Conservation (phyloP, 2,329 filamentous ascomycete genomes). For the Coniochaeta hoffmannii region DNA sequence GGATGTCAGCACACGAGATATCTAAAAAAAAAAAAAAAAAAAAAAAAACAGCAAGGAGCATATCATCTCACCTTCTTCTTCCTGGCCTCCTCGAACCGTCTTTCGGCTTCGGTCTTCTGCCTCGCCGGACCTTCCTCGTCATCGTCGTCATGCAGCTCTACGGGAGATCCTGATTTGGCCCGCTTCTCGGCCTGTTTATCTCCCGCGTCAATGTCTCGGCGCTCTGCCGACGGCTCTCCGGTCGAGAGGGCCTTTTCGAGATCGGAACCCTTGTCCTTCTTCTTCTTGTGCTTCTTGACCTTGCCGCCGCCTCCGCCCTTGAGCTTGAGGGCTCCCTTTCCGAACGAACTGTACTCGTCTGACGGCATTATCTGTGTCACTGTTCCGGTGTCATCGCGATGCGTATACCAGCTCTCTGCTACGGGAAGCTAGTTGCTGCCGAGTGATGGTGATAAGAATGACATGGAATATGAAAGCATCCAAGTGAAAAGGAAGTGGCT, state of each 20-base stretch:
- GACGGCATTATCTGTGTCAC: conserved; percentile 47
- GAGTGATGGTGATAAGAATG: neutral
- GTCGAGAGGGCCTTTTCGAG: conserved; percentile 37
- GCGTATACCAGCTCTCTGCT: neutral
- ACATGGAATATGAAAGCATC: neutral
- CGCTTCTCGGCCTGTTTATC: conserved; percentile 10
- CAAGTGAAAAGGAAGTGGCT: neutral
- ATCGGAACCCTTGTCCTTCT: conserved; percentile 45
- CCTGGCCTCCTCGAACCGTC: conserved; percentile 70
- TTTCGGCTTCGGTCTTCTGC: conserved; percentile 78
- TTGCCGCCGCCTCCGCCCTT: conserved; percentile 54
- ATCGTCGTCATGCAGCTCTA: conserved; percentile 14
- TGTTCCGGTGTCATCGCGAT: neutral
- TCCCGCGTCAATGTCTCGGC: conserved; percentile 3
- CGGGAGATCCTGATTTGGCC: neutral
- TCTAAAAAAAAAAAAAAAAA: too few relatives aligned
- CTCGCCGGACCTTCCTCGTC: conserved; percentile 19
- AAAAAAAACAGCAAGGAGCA: too few relatives aligned
- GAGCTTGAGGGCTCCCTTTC: conserved; percentile 71
- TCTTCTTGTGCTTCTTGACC: conserved; percentile 57
- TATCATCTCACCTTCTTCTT: conserved; percentile 53
- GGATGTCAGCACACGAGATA: too few relatives aligned
- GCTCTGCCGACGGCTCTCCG: conserved; percentile 18
- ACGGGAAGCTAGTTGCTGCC: neutral
- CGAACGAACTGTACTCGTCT: conserved; percentile 63